Conservation (phyloP, 257 asterid genomes). For the Lycium ferocissimum region DNA sequence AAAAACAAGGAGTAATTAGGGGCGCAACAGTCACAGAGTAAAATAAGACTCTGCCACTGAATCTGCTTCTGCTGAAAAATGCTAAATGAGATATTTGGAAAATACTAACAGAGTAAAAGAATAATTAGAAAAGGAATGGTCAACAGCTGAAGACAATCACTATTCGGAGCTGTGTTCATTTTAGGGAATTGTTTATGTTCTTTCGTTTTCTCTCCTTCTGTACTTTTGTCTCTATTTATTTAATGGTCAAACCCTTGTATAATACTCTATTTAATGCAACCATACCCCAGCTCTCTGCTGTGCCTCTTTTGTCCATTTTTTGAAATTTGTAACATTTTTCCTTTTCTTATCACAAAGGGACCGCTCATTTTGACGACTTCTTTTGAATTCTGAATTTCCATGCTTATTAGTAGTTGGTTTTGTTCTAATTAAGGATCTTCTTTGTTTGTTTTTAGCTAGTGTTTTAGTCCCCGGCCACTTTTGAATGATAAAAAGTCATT, state of each 20-base stretch:
- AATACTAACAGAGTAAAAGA: neutral
- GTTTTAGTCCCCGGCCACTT: too few relatives aligned
- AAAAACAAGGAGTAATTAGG: neutral
- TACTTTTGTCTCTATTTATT: neutral
- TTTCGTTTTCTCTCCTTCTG: neutral
- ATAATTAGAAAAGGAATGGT: slow-evolving; percentile 27
- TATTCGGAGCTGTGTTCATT: neutral
- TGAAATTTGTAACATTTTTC: neutral
- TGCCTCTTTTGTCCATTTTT: neutral
- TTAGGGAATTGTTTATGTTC: slow-evolving; percentile 21
- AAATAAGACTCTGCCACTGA: neutral
- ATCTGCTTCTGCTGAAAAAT: neutral
- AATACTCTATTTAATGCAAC: neutral
- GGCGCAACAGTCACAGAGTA: neutral
- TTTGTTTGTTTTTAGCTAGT: too few relatives aligned
- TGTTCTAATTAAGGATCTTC: neutral
- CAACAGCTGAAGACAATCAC: slow-evolving; percentile 23
- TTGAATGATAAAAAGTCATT: too few relatives aligned
- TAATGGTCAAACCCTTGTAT: slow-evolving; percentile 2
- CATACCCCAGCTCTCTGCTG: neutral
- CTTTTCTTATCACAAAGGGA: neutral
- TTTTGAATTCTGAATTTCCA: neutral
- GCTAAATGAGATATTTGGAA: neutral
- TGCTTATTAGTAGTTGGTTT: neutral
- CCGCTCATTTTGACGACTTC: neutral